phyloP scores from a whole-genome alignment of 495 filamentous ascomycete species.

The Penicillium coprophilum region DNA sequence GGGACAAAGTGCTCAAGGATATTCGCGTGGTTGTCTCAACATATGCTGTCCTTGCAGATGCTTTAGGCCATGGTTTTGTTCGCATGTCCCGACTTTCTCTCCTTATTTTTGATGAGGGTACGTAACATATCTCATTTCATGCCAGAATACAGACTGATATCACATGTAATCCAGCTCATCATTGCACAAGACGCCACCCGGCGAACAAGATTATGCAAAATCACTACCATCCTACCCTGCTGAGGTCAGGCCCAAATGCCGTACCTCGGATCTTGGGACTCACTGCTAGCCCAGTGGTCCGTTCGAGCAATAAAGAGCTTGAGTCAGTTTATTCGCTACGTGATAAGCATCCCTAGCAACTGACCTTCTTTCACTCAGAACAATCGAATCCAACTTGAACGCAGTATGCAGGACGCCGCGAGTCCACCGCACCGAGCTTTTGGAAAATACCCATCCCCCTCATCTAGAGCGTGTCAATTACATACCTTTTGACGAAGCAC shows the following conservation, averaged over 20 bases:
- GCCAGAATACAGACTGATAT: background rate
- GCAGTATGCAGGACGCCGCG: slow-evolving; percentile 70
- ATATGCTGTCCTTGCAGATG: slow-evolving; percentile 74
- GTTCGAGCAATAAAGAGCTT: slow-evolving; percentile 33
- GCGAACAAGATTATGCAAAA: slow-evolving; percentile 76
- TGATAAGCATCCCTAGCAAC: background rate
- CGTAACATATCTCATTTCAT: slow-evolving; percentile 5
- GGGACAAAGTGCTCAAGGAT: slow-evolving; percentile 69
- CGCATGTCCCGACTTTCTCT: slow-evolving; percentile 63
- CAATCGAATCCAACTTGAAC: slow-evolving; percentile 74
- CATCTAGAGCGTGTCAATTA: slow-evolving; percentile 56
- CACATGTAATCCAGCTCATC: slow-evolving; percentile 24
- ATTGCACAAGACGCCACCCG: slow-evolving; percentile 51
- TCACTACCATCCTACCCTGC: slow-evolving; percentile 61
- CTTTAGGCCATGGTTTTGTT: slow-evolving; percentile 78
- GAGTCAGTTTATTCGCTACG: slow-evolving; percentile 18
- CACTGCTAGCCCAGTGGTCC: slow-evolving; percentile 78
- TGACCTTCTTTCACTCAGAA: slow-evolving; percentile 32
- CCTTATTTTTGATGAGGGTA: slow-evolving; percentile 90
- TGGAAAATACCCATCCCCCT: slow-evolving; percentile 67
- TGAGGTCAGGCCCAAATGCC: slow-evolving; percentile 28
- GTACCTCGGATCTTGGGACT: slow-evolving; percentile 79
- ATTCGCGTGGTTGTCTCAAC: slow-evolving; percentile 77
- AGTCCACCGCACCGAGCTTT: slow-evolving; percentile 67
- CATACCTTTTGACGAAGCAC: slow-evolving; percentile 6